Evolutionary conservation across 257 asterid species (phyloP).

Genomic region (Fraxinus pennsylvanica): DNA sequence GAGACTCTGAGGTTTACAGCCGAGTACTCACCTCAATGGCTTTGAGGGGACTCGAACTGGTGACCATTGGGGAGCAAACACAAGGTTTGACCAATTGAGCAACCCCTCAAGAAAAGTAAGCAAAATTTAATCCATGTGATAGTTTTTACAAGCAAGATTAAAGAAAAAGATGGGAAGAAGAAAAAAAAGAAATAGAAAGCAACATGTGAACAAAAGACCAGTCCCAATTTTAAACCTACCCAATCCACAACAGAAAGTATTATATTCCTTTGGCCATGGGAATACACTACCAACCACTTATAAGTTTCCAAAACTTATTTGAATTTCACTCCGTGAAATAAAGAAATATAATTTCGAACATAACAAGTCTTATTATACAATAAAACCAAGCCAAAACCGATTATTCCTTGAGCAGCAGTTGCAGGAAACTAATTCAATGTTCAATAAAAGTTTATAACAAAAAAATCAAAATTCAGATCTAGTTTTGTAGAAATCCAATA

Average conservation of each 20-base stretch:
- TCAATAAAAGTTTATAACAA: not conserved
- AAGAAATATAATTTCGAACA: not conserved
- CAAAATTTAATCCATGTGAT: constrained; percentile 35
- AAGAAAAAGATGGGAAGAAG: constrained; percentile 24
- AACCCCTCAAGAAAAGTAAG: constrained; percentile 6
- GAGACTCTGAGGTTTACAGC: no score
- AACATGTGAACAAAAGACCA: constrained; percentile 46
- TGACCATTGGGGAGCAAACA: no score
- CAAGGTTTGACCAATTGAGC: no score
- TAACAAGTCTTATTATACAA: constrained; percentile 1
- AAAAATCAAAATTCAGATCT: not conserved
- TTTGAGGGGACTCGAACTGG: no score
- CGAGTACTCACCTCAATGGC: no score
- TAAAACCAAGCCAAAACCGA: constrained; percentile 1
- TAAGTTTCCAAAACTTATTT: constrained; percentile 9
- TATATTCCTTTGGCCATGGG: constrained; percentile 14
- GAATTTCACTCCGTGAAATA: constrained; percentile 15
- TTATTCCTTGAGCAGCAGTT: constrained; percentile 5
- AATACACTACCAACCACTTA: constrained; percentile 35
- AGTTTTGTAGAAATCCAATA: not conserved
- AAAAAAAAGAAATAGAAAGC: constrained; percentile 31
- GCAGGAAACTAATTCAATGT: not conserved
- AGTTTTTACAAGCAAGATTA: constrained; percentile 42
- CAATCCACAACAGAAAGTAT: constrained; percentile 32
- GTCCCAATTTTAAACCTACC: constrained; percentile 38